Evolutionary conservation across 176 grass and related monocot genomes (phyloP).

Genomic region (Juncus inflexus): DNA sequence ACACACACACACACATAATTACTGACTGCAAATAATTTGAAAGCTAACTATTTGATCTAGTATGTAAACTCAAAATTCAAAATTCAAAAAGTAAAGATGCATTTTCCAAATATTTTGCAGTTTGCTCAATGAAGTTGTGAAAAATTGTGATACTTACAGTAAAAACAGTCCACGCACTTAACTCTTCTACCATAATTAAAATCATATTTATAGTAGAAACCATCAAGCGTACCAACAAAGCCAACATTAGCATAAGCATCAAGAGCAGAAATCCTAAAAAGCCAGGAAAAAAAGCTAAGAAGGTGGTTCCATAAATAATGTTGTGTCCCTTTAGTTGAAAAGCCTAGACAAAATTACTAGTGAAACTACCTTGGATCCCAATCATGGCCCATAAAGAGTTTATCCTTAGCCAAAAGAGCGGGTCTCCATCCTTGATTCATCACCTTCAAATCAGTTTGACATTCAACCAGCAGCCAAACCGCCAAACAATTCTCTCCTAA

Average conservation of each 20-base stretch:
- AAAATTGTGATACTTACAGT: constrained; percentile 41
- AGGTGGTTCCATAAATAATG: too few relatives aligned
- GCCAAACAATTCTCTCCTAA: constrained; percentile 20
- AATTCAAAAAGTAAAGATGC: too few relatives aligned
- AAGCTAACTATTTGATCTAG: too few relatives aligned
- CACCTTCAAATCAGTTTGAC: constrained; percentile 41
- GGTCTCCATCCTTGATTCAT: constrained; percentile 59
- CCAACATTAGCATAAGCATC: constrained; percentile 55
- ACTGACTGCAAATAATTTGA: too few relatives aligned
- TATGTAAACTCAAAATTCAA: too few relatives aligned
- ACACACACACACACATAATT: too few relatives aligned
- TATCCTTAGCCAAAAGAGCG: constrained; percentile 58
- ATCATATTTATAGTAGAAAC: constrained; percentile 72
- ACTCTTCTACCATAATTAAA: constrained; percentile 59
- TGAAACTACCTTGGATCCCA: constrained; percentile 70
- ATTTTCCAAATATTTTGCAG: too few relatives aligned
- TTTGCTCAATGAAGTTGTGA: too few relatives aligned
- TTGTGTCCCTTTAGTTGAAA: too few relatives aligned
- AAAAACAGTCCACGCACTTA: constrained; percentile 38
- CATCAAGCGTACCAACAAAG: constrained; percentile 65
- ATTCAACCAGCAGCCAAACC: constrained; percentile 77
- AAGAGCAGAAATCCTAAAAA: constrained; percentile 58
- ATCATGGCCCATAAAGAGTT: constrained; percentile 50
- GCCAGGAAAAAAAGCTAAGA: constrained; percentile 19
- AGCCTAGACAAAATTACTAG: too few relatives aligned